Conservation (phyloP, 2,329 filamentous ascomycete species). For the Teratosphaeria destructans region DNA sequence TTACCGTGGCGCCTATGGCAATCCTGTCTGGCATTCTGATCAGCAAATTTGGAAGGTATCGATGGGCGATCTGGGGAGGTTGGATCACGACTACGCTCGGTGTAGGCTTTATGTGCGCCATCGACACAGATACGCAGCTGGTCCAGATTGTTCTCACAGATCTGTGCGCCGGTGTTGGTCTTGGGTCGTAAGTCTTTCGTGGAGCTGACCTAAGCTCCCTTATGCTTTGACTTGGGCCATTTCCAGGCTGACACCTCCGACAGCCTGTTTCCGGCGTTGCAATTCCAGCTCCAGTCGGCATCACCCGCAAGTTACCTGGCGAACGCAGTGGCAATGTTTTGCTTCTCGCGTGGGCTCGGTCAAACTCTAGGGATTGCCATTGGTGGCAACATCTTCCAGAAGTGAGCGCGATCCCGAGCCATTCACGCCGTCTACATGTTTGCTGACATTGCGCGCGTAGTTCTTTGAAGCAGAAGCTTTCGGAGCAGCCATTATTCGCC, state of each 20-base stretch:
- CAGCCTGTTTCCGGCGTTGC: slow-evolving; percentile 50
- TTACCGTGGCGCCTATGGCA: slow-evolving; percentile 54
- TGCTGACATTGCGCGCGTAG: neutral
- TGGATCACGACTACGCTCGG: slow-evolving; percentile 52
- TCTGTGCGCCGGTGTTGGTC: slow-evolving; percentile 50
- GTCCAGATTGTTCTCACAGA: slow-evolving; percentile 47
- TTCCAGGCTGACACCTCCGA: slow-evolving; percentile 23
- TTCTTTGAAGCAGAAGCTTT: neutral
- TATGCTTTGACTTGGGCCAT: no score
- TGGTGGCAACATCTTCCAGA: slow-evolving; percentile 61
- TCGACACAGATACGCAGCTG: slow-evolving; percentile 41
- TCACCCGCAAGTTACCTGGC: slow-evolving; percentile 46
- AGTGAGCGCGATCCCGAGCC: neutral
- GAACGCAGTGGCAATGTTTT: slow-evolving; percentile 54
- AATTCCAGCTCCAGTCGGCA: slow-evolving; percentile 53
- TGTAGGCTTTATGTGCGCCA: slow-evolving; percentile 43
- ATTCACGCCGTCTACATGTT: neutral
- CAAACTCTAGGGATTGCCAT: slow-evolving; percentile 58
- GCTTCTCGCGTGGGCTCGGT: slow-evolving; percentile 56
- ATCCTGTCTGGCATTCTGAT: slow-evolving; percentile 46
- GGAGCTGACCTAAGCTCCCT: neutral
- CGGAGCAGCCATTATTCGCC: slow-evolving; percentile 2
- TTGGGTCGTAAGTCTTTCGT: slow-evolving; percentile 31
- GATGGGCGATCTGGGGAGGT: slow-evolving; percentile 50
- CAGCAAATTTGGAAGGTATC: slow-evolving; percentile 48